Percentiles rank a stretch among this genome's conserved stretches.
Conservation (phyloP, 1,284 basidiomycete genomes). For the Abortiporus biennis region DNA sequence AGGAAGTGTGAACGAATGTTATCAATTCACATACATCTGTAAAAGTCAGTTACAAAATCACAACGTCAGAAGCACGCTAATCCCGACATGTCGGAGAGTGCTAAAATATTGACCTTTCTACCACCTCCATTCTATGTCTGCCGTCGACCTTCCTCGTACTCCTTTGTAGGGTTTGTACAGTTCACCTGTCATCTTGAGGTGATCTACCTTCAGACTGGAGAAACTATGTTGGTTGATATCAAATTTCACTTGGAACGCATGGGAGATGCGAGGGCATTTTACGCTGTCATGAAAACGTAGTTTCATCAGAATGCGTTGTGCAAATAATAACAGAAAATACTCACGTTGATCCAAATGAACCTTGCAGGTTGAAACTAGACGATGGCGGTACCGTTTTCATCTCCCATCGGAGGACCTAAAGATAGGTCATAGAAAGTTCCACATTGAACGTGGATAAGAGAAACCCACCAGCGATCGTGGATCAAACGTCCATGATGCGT, state of each 20-base stretch:
- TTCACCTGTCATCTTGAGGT: constrained; percentile 78
- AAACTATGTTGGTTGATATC: constrained; percentile 69
- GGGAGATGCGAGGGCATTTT: constrained; percentile 48
- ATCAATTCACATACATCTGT: too few relatives aligned
- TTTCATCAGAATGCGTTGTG: neutral
- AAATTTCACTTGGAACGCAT: constrained; percentile 69
- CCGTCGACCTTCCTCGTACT: constrained; percentile 54
- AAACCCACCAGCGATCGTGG: constrained; percentile 51
- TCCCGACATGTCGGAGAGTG: too few relatives aligned
- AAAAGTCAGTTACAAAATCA: too few relatives aligned
- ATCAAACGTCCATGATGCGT: constrained; percentile 78
- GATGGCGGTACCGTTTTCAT: constrained; percentile 65
- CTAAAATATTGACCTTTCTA: too few relatives aligned
- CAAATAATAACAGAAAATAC: constrained; percentile 18
- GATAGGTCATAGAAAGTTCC: neutral
- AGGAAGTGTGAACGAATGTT: too few relatives aligned
- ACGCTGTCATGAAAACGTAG: constrained; percentile 23
- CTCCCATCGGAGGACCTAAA: constrained; percentile 69
- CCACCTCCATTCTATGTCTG: constrained; percentile 74
- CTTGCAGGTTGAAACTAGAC: constrained; percentile 68
- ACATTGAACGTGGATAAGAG: neutral
- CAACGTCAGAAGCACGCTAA: too few relatives aligned
- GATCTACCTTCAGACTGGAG: constrained; percentile 79
- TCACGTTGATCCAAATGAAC: constrained; percentile 69
- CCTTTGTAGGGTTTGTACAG: constrained; percentile 73